phyloP scores from a whole-genome alignment of 2,329 filamentous ascomycete genomes.

The Aspergillus sergii region DNA sequence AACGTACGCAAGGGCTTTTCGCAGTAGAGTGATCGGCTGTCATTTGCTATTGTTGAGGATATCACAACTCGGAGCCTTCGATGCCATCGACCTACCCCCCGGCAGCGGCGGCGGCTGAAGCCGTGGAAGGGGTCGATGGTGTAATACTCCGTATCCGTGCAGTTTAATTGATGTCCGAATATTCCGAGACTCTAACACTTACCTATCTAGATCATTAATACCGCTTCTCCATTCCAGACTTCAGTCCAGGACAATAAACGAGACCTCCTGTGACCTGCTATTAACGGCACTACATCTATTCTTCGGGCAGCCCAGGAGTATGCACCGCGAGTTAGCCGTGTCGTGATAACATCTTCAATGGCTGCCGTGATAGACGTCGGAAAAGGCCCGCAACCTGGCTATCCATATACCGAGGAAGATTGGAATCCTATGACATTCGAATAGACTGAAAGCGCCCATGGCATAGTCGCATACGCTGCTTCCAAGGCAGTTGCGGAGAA shows the following conservation, averaged over 20 bases:
- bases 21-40: background rate
- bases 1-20: background rate
- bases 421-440: background rate
- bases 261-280: conserved; percentile 7
- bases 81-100: too few species aligned
- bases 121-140: background rate
- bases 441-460: too few species aligned
- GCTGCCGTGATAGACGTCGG: background rate
- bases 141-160: too few species aligned
- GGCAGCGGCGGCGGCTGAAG: too few species aligned
- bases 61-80: background rate
- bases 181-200: too few species aligned
- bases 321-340: background rate
- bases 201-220: background rate
- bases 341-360: conserved; percentile 11
- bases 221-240: background rate
- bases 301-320: background rate
- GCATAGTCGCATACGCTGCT: too few species aligned
- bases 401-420: conserved; percentile 3
- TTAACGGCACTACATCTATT: background rate
- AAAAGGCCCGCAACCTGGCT: background rate
- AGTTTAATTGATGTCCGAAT: too few species aligned
- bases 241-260: background rate
- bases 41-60: background rate
- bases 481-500: conserved; percentile 9